Evolutionary conservation across 2,329 filamentous ascomycete genomes (phyloP), one percentile per base, ranked within the genome.

Genomic region (Trichoderma pleuroti): DNA sequence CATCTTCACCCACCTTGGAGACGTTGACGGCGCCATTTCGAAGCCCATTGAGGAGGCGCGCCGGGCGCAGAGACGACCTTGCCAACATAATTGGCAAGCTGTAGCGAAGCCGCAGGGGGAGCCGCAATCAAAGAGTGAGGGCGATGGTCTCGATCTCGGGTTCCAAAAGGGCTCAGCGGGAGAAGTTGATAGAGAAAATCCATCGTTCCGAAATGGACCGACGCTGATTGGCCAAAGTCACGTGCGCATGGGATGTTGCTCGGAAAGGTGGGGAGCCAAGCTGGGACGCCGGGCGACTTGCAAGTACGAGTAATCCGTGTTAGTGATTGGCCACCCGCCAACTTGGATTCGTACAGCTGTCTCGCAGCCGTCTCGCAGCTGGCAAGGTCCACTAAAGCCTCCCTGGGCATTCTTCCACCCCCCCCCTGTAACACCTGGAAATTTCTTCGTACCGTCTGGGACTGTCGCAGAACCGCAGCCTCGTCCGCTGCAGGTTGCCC

Each of bases 31-130:
- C 86, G 84, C 88, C 87, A 86, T 91, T 92, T 86, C 90, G 87
- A 80, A 91, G 88, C 84, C 90, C 87, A 86, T 91, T 92, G 87
- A 94, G 88, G 81, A 91, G 88, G 90, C 94, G 94, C 89, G 92
- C 88, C 83, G 92, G 90, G 87, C 93, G 93, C 88, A 97, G 86
- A 86, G 90, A 90, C 85, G 94, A 93, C 88, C 94, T 92, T 86
- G 93, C 92, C 89, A 98, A 91, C 95, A 98, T 98, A 82, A 84
- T 92, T 87, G 83, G 83, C 83, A 76, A 80, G 77, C 77, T 81
- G 76, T 77, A 81, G 76, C 77, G 79, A 77, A 78, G 76, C 79
- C 79, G 79, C 77, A 78, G 74, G 75, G 76, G 75, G 66, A 68
- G 66, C 78, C 79, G 79, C 78, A 76, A 78, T 81, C 76, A 78